Conservation (phyloP, 1,284 basidiomycete species). For the Coniophora puteana region DNA sequence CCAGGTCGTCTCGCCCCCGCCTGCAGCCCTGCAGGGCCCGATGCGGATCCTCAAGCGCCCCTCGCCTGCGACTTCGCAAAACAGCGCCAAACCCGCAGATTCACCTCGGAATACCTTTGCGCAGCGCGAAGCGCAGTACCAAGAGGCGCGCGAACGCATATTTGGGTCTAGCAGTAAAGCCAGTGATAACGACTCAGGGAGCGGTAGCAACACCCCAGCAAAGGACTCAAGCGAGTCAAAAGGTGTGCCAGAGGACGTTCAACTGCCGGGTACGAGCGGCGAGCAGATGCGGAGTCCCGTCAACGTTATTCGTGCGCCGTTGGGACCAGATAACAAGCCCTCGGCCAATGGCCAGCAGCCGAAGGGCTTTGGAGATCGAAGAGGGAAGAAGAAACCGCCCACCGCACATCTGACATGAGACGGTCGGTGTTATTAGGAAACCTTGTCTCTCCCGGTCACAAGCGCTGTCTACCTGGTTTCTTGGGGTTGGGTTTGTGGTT, state of each 20-base stretch:
- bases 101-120: slow-evolving; percentile 27
- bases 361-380: slow-evolving; percentile 24
- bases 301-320: slow-evolving; percentile 20
- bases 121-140: slow-evolving; percentile 28
- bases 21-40: slow-evolving; percentile 25
- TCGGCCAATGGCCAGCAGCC: slow-evolving; percentile 6
- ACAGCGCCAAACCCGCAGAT: too few species aligned
- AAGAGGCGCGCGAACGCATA: slow-evolving; percentile 27
- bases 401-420: neutral
- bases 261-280: slow-evolving; percentile 1
- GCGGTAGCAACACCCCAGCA: slow-evolving; percentile 1
- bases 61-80: slow-evolving; percentile 17
- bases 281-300: neutral
- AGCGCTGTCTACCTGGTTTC: neutral
- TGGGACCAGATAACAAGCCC: slow-evolving; percentile 17
- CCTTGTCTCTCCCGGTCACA: neutral
- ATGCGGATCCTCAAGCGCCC: slow-evolving; percentile 30
- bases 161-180: slow-evolving; percentile 17
- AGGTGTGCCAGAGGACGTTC: neutral
- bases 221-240: neutral
- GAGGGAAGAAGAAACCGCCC: slow-evolving; percentile 13
- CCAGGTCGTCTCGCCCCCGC: slow-evolving; percentile 14
- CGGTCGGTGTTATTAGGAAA: neutral
- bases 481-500: too few species aligned
- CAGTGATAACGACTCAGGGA: neutral